Evolutionary conservation across 208 protist species (phyloP).

Genomic region (Leishmania tropica): DNA sequence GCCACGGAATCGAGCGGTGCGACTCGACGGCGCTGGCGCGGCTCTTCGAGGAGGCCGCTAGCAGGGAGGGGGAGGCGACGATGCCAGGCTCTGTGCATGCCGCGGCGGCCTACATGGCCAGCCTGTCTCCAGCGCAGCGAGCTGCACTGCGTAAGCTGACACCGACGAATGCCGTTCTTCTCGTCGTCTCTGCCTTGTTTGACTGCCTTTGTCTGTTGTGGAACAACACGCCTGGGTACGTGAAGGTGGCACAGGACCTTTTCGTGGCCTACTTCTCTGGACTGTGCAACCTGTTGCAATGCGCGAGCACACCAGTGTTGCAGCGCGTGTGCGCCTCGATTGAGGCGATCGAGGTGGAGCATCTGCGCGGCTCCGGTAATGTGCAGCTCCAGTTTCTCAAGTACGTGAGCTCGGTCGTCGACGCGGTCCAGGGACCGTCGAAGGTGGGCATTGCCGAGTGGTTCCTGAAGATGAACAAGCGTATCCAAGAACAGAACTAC

Average conservation of each 20-base stretch:
- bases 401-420: slow-evolving; percentile 63
- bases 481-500: slow-evolving; percentile 38
- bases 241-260: slow-evolving; percentile 39
- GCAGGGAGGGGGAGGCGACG: slow-evolving; percentile 14
- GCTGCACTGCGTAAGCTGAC: slow-evolving; percentile 46
- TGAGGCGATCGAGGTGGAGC: slow-evolving; percentile 77
- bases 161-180: slow-evolving; percentile 65
- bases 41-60: slow-evolving; percentile 44
- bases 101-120: slow-evolving; percentile 6
- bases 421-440: slow-evolving; percentile 48
- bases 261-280: slow-evolving; percentile 82
- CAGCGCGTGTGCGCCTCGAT: slow-evolving; percentile 84
- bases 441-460: slow-evolving; percentile 83
- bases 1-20: slow-evolving; percentile 62
- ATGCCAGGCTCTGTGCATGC: slow-evolving; percentile 14
- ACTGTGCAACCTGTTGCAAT: slow-evolving; percentile 78
- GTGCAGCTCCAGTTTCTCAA: slow-evolving; percentile 70
- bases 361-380: slow-evolving; percentile 53
- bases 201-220: slow-evolving; percentile 75
- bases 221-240: slow-evolving; percentile 37
- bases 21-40: slow-evolving; percentile 46
- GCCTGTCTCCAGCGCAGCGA: slow-evolving; percentile 25
- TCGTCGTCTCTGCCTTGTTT: slow-evolving; percentile 79
- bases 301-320: slow-evolving; percentile 57
- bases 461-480: slow-evolving; percentile 65